Evolutionary conservation across 2,329 filamentous ascomycete genomes (phyloP).

Genomic region (Nothopassalora personata): DNA sequence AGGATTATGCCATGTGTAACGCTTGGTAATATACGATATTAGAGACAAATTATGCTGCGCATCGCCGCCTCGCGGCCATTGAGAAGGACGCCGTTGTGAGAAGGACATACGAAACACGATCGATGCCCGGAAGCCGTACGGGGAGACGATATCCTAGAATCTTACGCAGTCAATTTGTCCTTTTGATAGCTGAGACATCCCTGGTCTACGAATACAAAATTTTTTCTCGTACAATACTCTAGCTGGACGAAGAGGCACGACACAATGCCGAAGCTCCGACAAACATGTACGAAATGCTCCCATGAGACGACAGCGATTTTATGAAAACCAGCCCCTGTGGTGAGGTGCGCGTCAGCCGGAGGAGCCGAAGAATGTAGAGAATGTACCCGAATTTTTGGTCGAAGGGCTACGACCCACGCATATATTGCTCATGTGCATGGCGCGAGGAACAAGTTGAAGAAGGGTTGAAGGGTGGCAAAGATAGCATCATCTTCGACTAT

Average conservation of each 20-base stretch:
- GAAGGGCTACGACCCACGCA: slow-evolving; percentile 2
- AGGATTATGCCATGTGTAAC: no score
- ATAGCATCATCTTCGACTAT: not conserved
- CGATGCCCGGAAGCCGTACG: not conserved
- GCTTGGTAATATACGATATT: no score
- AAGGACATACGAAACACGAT: not conserved
- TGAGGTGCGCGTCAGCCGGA: no score
- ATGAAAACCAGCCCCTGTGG: no score
- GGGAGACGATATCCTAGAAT: not conserved
- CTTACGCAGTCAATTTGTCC: not conserved
- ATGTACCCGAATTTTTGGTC: slow-evolving; percentile 1
- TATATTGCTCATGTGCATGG: slow-evolving; percentile 4
- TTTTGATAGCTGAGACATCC: not conserved
- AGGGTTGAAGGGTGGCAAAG: slow-evolving; percentile 1
- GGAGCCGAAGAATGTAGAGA: no score
- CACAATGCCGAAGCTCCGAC: slow-evolving; percentile 1
- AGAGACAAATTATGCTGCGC: no score
- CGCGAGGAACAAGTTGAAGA: slow-evolving; percentile 3
- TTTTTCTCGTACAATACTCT: not conserved
- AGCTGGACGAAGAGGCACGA: not conserved
- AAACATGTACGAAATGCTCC: slow-evolving; percentile 7
- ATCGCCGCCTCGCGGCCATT: not conserved
- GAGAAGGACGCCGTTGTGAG: not conserved
- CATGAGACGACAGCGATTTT: slow-evolving; percentile 3
- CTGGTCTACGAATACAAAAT: not conserved